Base-by-base conservation (phyloP, 73 alveolate genomes). In the Effrenium voratum region DNA sequence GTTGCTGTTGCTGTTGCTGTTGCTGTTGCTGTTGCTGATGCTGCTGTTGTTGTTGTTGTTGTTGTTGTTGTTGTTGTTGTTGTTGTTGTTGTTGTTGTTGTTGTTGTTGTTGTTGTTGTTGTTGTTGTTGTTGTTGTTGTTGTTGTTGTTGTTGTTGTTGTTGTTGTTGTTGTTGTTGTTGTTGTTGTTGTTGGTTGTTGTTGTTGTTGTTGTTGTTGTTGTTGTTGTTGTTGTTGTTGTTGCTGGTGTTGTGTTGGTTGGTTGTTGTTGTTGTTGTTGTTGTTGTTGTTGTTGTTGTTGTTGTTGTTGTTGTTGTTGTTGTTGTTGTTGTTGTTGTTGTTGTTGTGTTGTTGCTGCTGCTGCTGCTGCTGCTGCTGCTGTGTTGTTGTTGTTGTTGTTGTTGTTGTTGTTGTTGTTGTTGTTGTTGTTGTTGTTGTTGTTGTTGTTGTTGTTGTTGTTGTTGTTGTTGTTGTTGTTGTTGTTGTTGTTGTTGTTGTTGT, bases 1-100 rank as follows among this genome's bases (percentile, higher is more conserved):
- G 68, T 55, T 55, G 68, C 68, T 55, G 68, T 55, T 55, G 68
- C 68, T 55, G 68, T 55, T 55, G 68, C 68, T 55, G 68, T 55
- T 55, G 68, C 68, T 55, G 68, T 55, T 55, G 68, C 68, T 55
- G 68, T 55, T 55, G 68, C 68, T 55, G 68, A 15, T 55, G 68
- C 68, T 55, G 68, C 22, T 55, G 68, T 22, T 55, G 68, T 55
- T 55, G 68, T 55, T 55, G 68, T 55, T 55, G 68, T 55, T 55
- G 68, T 55, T 55, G 68, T 55, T 55, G 30, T 55, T 55, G 68
- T 55, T 55, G 68, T 55, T 55, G 30, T 55, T 55, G 68, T 55
- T 55, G 68, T 55, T 55, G 68, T 55, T 55, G 68, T 55, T 55
- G 68, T 55, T 55, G 68, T 55, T 55, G 68, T 22, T 55, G 68